phyloP scores from a whole-genome alignment of 2,329 filamentous ascomycete species.

The Trichoderma afroharzianum region DNA sequence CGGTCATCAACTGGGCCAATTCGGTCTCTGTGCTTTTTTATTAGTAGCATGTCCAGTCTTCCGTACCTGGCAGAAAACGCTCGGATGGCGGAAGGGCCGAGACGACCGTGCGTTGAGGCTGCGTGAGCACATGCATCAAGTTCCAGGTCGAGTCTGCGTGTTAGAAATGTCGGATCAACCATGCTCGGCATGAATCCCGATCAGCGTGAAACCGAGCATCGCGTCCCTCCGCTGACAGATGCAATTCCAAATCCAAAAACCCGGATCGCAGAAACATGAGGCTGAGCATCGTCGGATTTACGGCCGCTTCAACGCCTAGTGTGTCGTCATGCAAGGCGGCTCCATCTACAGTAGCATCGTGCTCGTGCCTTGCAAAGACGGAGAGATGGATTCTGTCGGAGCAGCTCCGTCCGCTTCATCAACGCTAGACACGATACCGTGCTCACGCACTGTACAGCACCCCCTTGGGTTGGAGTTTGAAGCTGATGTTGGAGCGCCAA shows the following conservation, averaged over 20 bases:
- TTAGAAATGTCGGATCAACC: background rate
- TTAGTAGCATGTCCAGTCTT: background rate
- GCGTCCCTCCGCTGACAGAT: background rate
- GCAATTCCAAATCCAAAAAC: background rate
- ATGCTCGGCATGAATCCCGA: background rate
- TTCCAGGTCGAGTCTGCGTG: background rate
- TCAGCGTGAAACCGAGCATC: background rate
- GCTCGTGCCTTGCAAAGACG: background rate
- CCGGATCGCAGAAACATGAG: background rate
- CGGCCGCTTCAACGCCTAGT: background rate
- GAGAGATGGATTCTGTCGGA: background rate
- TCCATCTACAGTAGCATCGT: background rate
- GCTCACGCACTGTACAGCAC: background rate
- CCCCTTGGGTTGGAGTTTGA: background rate
- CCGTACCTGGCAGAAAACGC: background rate
- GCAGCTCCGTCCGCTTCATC: background rate
- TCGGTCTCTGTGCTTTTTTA: background rate
- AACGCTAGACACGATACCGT: constrained; percentile 1
- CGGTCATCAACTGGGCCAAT: background rate
- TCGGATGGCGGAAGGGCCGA: background rate
- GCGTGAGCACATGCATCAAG: background rate
- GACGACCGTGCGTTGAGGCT: background rate
- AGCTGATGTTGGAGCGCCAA: background rate
- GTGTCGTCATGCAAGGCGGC: constrained; percentile 8
- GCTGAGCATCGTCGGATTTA: background rate